Evolutionary conservation across 768 basidiomycete species (phyloP).

Genomic region (Rhodotorula kratochvilovae): DNA sequence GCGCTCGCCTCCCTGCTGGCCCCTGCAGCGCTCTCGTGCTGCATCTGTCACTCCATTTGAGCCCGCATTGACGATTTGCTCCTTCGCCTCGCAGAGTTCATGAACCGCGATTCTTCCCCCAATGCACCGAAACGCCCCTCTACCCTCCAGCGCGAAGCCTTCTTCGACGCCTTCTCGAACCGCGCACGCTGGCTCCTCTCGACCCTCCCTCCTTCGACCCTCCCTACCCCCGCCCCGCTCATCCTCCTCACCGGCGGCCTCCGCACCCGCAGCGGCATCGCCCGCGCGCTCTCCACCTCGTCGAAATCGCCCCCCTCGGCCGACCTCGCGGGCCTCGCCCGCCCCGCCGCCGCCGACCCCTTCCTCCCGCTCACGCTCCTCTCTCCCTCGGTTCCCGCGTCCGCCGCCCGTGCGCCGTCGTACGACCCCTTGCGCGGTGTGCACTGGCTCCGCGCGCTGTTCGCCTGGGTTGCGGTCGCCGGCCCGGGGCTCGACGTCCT

Average conservation of each 20-base stretch:
- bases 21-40: neutral
- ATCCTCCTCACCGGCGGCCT: constrained; percentile 80
- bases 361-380: constrained; percentile 54
- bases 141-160: constrained; percentile 57
- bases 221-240: constrained; percentile 52
- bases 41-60: too few relatives aligned
- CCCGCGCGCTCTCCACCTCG: constrained; percentile 52
- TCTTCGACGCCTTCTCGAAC: constrained; percentile 67
- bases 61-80: too few relatives aligned
- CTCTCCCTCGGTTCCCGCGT: constrained; percentile 2
- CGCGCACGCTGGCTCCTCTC: constrained; percentile 55
- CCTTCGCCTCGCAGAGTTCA: neutral
- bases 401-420: constrained; percentile 16
- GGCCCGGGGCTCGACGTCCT: constrained; percentile 24
- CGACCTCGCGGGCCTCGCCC: constrained; percentile 71
- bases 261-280: constrained; percentile 57
- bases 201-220: constrained; percentile 42
- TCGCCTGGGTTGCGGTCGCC: constrained; percentile 12
- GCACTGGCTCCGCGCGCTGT: neutral
- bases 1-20: too few relatives aligned
- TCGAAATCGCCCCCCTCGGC: constrained; percentile 51
- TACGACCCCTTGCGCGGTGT: constrained; percentile 17
- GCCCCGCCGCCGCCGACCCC: constrained; percentile 63
- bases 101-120: neutral
- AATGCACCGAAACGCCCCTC: neutral